These are phyloP conservation scores for Solanum rostratum DNA, from an alignment of 257 asterid species.

Conservation along the genomic window DNA sequence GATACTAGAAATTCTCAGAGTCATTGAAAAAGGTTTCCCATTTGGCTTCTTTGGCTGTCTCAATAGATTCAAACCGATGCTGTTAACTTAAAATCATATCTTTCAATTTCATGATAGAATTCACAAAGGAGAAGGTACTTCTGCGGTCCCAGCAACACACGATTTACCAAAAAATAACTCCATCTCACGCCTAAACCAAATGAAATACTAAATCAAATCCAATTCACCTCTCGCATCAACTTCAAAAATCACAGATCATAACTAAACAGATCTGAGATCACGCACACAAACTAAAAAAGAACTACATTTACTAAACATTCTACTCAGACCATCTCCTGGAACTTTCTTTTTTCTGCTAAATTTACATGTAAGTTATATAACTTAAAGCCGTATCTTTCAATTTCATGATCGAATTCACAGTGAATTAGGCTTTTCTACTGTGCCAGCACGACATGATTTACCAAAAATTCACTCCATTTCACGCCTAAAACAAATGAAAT, in stretches of 20 bases:
- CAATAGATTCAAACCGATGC: background rate
- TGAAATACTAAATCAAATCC: background rate
- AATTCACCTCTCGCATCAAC: background rate
- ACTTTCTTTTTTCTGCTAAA: background rate
- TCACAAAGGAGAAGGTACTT: background rate
- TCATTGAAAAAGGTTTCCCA: background rate
- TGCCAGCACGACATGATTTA: background rate
- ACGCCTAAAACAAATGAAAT: background rate
- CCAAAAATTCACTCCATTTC: background rate
- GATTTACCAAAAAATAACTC: background rate
- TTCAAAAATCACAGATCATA: background rate
- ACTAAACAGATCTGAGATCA: background rate
- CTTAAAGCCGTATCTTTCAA: background rate
- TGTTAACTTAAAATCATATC: background rate
- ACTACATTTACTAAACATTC: background rate
- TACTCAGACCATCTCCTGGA: background rate
- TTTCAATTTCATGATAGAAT: background rate
- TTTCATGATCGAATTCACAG: background rate
- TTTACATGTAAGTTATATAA: background rate
- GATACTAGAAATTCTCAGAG: background rate
- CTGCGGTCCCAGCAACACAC: background rate
- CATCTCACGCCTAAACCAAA: background rate
- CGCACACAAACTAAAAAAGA: background rate
- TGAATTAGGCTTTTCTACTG: background rate
- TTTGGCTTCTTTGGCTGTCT: background rate